Conservation (phyloP, 129 eudicot species). For the Helichrysum umbraculigerum region DNA sequence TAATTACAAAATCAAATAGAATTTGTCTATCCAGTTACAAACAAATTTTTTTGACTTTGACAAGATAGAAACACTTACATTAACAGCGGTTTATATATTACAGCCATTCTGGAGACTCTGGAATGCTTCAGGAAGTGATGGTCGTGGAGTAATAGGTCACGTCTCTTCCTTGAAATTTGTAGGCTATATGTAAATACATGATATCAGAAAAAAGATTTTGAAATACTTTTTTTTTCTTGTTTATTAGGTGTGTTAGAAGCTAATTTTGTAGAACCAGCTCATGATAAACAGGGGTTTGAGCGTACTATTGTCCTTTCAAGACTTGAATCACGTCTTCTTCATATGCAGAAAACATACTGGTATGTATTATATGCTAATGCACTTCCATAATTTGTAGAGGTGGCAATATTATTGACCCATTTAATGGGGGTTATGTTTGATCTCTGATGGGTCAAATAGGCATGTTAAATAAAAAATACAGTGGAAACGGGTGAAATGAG, state of each 20-base stretch:
- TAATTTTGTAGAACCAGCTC: constrained; percentile 97
- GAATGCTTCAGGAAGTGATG: constrained; percentile 96
- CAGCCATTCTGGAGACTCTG: constrained; percentile 99
- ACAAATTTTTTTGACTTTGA: background rate
- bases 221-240: background rate
- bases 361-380: constrained; percentile 33
- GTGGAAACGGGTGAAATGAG: background rate
- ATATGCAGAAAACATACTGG: constrained; percentile 91
- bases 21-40: background rate
- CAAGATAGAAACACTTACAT: background rate
- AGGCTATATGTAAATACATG: constrained; percentile 17
- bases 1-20: background rate
- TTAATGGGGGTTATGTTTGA: background rate
- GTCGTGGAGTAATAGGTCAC: constrained; percentile 96
- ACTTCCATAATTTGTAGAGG: constrained; percentile 4
- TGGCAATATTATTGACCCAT: background rate
- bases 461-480: background rate
- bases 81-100: constrained; percentile 13
- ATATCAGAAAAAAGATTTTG: constrained; percentile 13
- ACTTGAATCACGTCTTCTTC: constrained; percentile 67
- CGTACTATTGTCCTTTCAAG: constrained; percentile 89
- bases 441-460: background rate
- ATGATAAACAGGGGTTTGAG: constrained; percentile 97
- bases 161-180: constrained; percentile 11
- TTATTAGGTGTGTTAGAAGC: constrained; percentile 87